Conservation (phyloP, 768 basidiomycete genomes). For the Termitomyces titanicus region DNA sequence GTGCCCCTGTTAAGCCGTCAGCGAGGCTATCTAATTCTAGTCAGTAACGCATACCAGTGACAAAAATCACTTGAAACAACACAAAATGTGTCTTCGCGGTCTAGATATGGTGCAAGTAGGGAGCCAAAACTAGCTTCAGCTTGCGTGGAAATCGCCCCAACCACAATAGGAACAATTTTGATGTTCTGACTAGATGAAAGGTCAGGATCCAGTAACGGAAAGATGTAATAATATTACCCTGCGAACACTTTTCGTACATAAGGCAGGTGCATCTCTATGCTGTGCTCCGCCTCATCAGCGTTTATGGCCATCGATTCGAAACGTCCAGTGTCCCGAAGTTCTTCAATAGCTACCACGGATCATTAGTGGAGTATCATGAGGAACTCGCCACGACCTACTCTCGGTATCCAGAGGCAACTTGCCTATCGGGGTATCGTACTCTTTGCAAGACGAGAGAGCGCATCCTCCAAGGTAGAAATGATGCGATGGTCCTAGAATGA, state of each 20-base stretch:
- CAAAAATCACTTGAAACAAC: slow-evolving; percentile 97
- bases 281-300: slow-evolving; percentile 93
- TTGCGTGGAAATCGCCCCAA: slow-evolving; percentile 67
- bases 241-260: slow-evolving; percentile 84
- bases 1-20: slow-evolving; percentile 50
- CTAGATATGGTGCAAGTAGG: slow-evolving; percentile 78
- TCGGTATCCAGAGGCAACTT: slow-evolving; percentile 72
- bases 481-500: slow-evolving; percentile 95
- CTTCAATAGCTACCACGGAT: slow-evolving; percentile 52
- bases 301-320: slow-evolving; percentile 65
- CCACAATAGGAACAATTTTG: slow-evolving; percentile 82
- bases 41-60: slow-evolving; percentile 67
- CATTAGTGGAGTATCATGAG: background rate
- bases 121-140: slow-evolving; percentile 63
- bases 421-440: slow-evolving; percentile 86
- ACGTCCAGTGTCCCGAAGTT: slow-evolving; percentile 59
- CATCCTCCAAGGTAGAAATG: slow-evolving; percentile 86
- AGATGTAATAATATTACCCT: slow-evolving; percentile 44
- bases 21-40: background rate
- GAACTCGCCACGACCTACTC: slow-evolving; percentile 47
- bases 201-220: background rate
- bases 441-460: slow-evolving; percentile 73
- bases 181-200: slow-evolving; percentile 57
- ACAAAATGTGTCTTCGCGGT: slow-evolving; percentile 75
- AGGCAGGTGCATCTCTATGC: slow-evolving; percentile 97